These are phyloP conservation scores for Styphnolobium japonicum DNA, from an alignment of 306 rosid genomes.

Conservation along the genomic window DNA sequence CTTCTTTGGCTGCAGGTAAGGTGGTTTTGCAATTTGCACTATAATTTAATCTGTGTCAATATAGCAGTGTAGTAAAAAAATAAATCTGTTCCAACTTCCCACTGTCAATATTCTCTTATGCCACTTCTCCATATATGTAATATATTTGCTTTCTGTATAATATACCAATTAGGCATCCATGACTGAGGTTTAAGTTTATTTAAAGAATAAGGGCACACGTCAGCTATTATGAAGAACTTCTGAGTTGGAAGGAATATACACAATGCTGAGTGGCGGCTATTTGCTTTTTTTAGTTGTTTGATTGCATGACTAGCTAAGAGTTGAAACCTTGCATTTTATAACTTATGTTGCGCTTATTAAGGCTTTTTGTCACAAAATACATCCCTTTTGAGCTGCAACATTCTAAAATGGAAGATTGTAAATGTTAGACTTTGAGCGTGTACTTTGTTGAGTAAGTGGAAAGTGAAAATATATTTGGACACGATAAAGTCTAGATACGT, in stretches of 20 bases:
- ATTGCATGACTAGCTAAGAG: background rate
- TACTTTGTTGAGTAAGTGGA: background rate
- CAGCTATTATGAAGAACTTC: background rate
- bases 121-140: background rate
- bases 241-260: background rate
- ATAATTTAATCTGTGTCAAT: background rate
- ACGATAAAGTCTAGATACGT: background rate
- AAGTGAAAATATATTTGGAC: background rate
- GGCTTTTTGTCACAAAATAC: background rate
- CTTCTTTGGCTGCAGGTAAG: conserved; percentile 96
- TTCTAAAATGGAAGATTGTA: background rate
- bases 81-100: background rate
- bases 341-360: background rate
- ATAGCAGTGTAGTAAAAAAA: background rate
- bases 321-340: background rate
- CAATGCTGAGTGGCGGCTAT: background rate
- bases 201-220: background rate
- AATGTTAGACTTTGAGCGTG: background rate
- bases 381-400: background rate
- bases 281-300: background rate
- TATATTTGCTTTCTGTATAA: background rate
- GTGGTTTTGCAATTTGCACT: background rate
- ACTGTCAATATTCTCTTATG: background rate
- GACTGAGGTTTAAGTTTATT: background rate
- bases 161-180: background rate